These are phyloP conservation scores for Aureobasidium vineae DNA, from an alignment of 2,329 filamentous ascomycete genomes.

Conservation along the genomic window DNA sequence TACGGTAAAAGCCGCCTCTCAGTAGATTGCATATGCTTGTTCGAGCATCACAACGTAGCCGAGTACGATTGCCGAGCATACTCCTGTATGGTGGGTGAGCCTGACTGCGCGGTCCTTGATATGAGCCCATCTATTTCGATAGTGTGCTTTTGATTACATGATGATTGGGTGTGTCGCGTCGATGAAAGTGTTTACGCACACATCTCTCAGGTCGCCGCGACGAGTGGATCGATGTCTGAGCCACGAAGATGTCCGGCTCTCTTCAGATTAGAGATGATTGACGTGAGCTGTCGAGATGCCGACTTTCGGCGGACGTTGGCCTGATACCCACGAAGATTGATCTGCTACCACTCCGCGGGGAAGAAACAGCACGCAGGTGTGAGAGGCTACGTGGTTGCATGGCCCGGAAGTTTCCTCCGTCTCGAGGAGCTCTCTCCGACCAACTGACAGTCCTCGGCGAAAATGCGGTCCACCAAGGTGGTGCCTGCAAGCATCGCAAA, in stretches of 20 bases:
- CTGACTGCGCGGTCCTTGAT: not conserved
- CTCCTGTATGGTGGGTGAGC: not conserved
- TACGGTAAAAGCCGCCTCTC: not conserved
- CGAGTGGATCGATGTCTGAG: not conserved
- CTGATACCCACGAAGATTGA: not conserved
- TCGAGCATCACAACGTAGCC: not conserved
- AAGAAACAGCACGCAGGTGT: not conserved
- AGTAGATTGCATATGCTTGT: not conserved
- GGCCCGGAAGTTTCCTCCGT: not conserved
- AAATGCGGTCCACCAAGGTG: constrained; percentile 13
- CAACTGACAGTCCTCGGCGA: not conserved
- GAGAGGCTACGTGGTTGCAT: not conserved
- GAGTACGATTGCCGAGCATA: not conserved
- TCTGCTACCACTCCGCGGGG: not conserved
- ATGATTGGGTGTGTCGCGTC: not conserved
- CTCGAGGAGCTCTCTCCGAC: not conserved
- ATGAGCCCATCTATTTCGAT: not conserved
- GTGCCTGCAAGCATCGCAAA: not conserved
- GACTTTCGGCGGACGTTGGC: not conserved
- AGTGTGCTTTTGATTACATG: not conserved
- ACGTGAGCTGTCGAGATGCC: not conserved
- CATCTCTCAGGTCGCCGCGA: not conserved
- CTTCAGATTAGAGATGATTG: no score
- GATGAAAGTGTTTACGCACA: not conserved
- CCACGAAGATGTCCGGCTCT: no score